Evolutionary conservation across 2,329 filamentous ascomycete species (phyloP).

Genomic region (Zasmidium cellare): DNA sequence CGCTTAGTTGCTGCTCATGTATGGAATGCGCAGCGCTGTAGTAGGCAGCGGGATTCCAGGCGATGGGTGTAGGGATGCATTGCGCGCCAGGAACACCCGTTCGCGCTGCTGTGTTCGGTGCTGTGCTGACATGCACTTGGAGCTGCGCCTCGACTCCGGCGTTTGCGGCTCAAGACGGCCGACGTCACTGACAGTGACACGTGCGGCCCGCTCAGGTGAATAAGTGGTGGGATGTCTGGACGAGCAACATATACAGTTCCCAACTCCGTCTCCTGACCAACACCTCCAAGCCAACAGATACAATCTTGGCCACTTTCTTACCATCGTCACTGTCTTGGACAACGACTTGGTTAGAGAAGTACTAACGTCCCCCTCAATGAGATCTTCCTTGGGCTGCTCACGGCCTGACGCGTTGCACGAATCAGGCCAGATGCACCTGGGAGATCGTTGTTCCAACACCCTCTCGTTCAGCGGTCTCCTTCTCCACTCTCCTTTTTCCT

Average conservation of each 20-base stretch:
- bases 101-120: no score
- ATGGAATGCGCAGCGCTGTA: neutral
- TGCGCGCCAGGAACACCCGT: conserved; percentile 1
- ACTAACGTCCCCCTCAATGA: neutral
- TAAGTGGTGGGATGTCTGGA: neutral
- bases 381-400: neutral
- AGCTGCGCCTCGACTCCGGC: neutral
- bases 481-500: neutral
- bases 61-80: conserved; percentile 3
- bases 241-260: no score
- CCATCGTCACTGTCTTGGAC: neutral
- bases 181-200: neutral
- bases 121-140: no score
- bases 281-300: no score
- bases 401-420: neutral
- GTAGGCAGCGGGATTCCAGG: conserved; percentile 8
- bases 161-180: neutral
- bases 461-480: neutral
- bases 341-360: neutral
- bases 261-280: no score
- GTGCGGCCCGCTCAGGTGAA: neutral
- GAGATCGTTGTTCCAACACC: neutral
- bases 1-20: neutral
- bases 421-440: neutral
- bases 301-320: neutral